These are phyloP conservation scores for Entomortierella beljakovae DNA, from an alignment of 192 early-diverging fungal genomes.

Conservation along the genomic window DNA sequence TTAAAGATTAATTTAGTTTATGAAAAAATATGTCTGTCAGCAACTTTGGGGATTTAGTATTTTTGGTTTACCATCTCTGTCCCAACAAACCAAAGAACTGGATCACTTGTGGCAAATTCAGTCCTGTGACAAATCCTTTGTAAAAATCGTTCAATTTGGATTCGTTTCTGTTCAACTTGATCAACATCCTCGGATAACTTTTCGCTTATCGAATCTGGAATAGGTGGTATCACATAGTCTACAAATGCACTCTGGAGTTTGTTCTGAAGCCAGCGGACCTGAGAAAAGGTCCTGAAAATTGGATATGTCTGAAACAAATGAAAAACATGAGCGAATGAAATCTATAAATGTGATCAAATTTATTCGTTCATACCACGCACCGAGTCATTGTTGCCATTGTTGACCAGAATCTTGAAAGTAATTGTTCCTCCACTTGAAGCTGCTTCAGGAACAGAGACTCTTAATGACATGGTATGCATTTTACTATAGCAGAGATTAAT, in stretches of 20 bases:
- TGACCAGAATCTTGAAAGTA: conserved; percentile 63
- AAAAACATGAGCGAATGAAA: background rate
- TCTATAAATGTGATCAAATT: background rate
- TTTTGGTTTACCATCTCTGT: conserved; percentile 61
- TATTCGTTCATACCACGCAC: conserved; percentile 3
- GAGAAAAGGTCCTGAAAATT: conserved; percentile 63
- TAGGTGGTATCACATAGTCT: conserved; percentile 57
- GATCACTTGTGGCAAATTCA: conserved; percentile 49
- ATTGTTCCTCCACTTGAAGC: conserved; percentile 64
- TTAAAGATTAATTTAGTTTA: no score
- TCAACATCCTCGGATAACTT: conserved; percentile 63
- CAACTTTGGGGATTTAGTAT: background rate
- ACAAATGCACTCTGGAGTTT: conserved; percentile 41
- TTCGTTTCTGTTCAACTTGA: conserved; percentile 64
- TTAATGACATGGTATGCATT: conserved; percentile 19
- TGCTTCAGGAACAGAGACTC: conserved; percentile 61
- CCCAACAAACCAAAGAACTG: conserved; percentile 63
- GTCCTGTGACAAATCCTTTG: conserved; percentile 52
- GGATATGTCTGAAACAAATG: conserved; percentile 36
- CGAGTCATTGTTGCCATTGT: conserved; percentile 30
- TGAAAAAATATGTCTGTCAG: background rate
- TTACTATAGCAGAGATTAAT: background rate
- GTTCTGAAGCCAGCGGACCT: conserved; percentile 62
- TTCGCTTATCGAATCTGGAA: conserved; percentile 58
- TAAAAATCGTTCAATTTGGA: conserved; percentile 60